Base-by-base conservation (phyloP, 768 basidiomycete genomes). In the Termitomyces sp. region DNA sequence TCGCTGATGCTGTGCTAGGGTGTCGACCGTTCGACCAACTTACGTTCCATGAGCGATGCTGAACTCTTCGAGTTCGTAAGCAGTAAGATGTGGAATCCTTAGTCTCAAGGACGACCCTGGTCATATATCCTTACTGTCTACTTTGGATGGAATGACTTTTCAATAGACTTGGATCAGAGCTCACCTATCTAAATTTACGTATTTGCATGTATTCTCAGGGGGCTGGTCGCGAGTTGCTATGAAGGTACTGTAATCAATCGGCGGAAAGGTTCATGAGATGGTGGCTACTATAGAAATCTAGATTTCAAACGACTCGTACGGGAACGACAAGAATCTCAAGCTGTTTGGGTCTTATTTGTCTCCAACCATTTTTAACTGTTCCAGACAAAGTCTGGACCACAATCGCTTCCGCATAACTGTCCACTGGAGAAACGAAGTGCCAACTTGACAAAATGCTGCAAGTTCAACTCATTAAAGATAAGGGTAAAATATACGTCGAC, bases 1-100 rank as follows among this genome's bases (percentile, higher is more conserved):
- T 31, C n/a, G 37, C 49, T 49, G 34, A 56, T n/a, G n/a, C 31
- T 56, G 37, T 2, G 40, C 38, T 56, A 86, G 85, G 77, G 74
- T 53, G 85, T 88, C 31, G 87, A 88, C 65, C 79, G 75, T 47
- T 79, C 80, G 36, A 66, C 70, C 7, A 79, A 81, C 37, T 79
- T 92, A n/a, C 81, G 85, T 50, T 67, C 66, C 15, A 77, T 87
- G 77, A 78, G 68, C 66, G 89, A 92, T 68, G 71, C 68, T 0
- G 79, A 85, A 55, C 74, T 93, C 36, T 63, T 82, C 29, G 71
- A 67, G 47, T 83, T 85, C 66, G 78, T 92, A 43, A 76, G 78
- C 63, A 67, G 71, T 55, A 89, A 85, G 74, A 92, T 92, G 89
- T 92, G 89, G 91, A 82, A 78, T 56, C 89, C 91, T 43, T 76